These are phyloP conservation scores for Lagenidium sp. DNA, from an alignment of 352 stramenopile genomes.

Conservation along the genomic window DNA sequence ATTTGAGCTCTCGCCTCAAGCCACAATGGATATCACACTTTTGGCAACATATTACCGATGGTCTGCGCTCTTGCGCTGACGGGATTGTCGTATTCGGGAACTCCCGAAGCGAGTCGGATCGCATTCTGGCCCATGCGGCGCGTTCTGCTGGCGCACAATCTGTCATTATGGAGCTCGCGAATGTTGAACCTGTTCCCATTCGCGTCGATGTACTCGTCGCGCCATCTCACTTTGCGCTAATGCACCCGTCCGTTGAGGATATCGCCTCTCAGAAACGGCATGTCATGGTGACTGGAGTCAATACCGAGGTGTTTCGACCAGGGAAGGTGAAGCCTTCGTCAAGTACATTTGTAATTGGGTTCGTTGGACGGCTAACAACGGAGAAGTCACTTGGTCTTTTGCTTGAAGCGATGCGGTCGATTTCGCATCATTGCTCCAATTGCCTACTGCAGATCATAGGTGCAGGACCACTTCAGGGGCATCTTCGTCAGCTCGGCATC, in stretches of 20 bases:
- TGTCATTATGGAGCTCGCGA: constrained; percentile 43
- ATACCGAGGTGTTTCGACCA: constrained; percentile 26
- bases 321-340: neutral
- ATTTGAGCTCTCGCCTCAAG: constrained; percentile 9
- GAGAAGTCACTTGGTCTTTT: constrained; percentile 3
- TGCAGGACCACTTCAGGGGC: constrained; percentile 20
- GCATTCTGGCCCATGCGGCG: constrained; percentile 23
- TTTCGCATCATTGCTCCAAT: neutral
- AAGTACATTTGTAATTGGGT: neutral
- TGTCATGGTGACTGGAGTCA: constrained; percentile 33
- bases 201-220: constrained; percentile 36
- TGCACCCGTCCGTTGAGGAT: constrained; percentile 30
- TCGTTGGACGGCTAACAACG: constrained; percentile 1
- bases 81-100: constrained; percentile 45
- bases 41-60: constrained; percentile 17
- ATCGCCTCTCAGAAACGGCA: constrained; percentile 14
- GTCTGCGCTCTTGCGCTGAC: constrained; percentile 18
- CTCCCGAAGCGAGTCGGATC: constrained; percentile 19
- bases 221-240: constrained; percentile 38
- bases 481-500: constrained; percentile 13
- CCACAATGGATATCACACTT: constrained; percentile 15
- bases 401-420: neutral
- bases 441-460: constrained; percentile 25
- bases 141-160: constrained; percentile 23
- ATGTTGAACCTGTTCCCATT: constrained; percentile 24